Base-by-base conservation (phyloP, 352 stramenopile genomes). In the Phytophthora hybrid region DNA sequence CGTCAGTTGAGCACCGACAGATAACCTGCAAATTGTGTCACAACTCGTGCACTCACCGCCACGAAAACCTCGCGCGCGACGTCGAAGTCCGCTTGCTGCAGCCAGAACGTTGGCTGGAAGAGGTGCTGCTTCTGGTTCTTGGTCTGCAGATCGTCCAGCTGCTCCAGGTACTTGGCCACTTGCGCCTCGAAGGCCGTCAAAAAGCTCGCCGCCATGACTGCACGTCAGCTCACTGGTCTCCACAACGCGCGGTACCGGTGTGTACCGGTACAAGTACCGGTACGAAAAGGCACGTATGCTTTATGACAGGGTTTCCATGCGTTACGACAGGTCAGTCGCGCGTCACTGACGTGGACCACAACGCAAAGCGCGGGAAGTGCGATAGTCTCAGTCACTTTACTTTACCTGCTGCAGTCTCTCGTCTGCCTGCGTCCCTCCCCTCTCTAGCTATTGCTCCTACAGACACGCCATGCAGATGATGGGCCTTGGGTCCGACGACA, bases 91-190 rank as follows among this genome's bases (percentile, higher is more conserved):
- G 77, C 69, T 47, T 93, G 77, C 63, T 92, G 77, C 64, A 93
- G 71, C 89, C 89, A 96, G 71, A 96, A 96, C 3, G 78, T 83
- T 19, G 89, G 83, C 69, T 87, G 81, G 70, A 96, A 96, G 37
- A 69, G 66, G 39, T 81, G 78, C 56, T 91, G 75, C 56, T 79
- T 62, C 23, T 81, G 84, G 69, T 87, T 91, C 41, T 78, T 77
- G 29, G 72, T 53, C 69, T 93, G 84, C 37, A 95, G 75, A 53
- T 84, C 60, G 66, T 93, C 79, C 55, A 96, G 66, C 63, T 94
- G 84, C 26, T 71, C 55, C 59, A 93, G 62, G 49, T 87, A 90
- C 62, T 74, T 79, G 55, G 59, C 67, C 58, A 93, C 59, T 46
- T 81, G 73, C 56, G 79, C 81, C 63, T 84, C 85, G 67, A 95